Evolutionary conservation across 2,329 filamentous ascomycete species (phyloP), one percentile per base, ranked within the genome.

Genomic region (Aspergillus sp.): DNA sequence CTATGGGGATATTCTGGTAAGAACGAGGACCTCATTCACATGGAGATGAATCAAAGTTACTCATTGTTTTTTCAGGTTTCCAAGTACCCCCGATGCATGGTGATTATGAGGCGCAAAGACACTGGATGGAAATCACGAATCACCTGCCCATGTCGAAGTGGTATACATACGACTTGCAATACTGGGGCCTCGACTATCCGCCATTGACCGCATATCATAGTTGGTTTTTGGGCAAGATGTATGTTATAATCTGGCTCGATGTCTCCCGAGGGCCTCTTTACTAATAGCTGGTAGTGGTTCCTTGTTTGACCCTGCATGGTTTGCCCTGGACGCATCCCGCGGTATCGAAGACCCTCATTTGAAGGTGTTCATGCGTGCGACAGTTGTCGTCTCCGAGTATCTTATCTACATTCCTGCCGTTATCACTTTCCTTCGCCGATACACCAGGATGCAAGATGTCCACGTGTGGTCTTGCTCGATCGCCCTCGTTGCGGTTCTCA

Each of bases 101-200:
- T 53, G 93, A 98, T 68, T 98, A 95, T 69, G 93, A 98, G 72
- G 93, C 94, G 4, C 93, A 98, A 67, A 76, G 93, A 57, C 93
- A 98, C 68, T 98, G 93, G 93, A 95, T 98, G 90, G 93, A 98
- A 62, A 76, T 98, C 52, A 96, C 93, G 2, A 87, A 82, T 7
- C 82, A 95, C 47, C 75, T 98, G 2, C 93, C 93, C 10, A 77
- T 94, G 32, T 93, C 89, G 8, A 86, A 93, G 66, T 98, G 94
- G 93, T 98, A 98, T 68, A 95, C 95, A 62, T 89, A 98, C 66
- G 90, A 98, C 64, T 74, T 97, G 36, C 78, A 91, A 60, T 98
- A 91, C 85, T 98, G 93, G 93, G 94, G 94, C 1, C 77, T 98
- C 53, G 93, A 98, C 70, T 98, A 98, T 66, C 93, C 93, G 44